phyloP scores from a whole-genome alignment of 768 basidiomycete genomes.

The Collybia sp. region DNA sequence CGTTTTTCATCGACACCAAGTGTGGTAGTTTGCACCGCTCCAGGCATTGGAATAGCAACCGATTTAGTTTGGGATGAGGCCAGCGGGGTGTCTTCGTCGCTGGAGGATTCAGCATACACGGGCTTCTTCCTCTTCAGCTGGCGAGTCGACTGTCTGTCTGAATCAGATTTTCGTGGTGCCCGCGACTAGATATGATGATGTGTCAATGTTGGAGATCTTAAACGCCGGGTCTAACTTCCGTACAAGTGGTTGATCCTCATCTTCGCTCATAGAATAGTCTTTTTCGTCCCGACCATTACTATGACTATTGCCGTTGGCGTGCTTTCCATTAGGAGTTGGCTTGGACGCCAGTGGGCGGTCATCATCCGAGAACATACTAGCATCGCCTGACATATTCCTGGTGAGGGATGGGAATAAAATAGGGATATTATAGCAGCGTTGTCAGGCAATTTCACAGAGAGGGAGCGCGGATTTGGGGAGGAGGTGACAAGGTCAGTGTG shows the following conservation, averaged over 20 bases:
- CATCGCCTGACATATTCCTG: constrained; percentile 38
- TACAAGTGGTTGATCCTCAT: constrained; percentile 71
- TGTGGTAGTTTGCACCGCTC: constrained; percentile 34
- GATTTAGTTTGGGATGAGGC: constrained; percentile 69
- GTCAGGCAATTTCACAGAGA: constrained; percentile 7
- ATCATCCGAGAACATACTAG: constrained; percentile 54
- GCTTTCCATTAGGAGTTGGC: constrained; percentile 34
- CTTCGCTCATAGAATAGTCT: constrained; percentile 57
- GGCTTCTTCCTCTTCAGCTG: constrained; percentile 59
- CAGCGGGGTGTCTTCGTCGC: constrained; percentile 69
- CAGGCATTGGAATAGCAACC: constrained; percentile 34
- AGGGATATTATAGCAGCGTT: constrained; percentile 7
- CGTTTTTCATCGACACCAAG: constrained; percentile 16
- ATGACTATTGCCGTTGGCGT: constrained; percentile 41
- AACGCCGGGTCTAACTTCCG: constrained; percentile 13
- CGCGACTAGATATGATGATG: constrained; percentile 43
- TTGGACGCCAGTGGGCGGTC: constrained; percentile 47
- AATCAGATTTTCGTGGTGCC: constrained; percentile 42
- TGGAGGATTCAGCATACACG: constrained; percentile 50
- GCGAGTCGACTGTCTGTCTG: constrained; percentile 30
- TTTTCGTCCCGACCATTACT: constrained; percentile 30
- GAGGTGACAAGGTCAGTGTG: constrained; percentile 23
- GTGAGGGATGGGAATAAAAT: constrained; percentile 17
- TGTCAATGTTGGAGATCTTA: constrained; percentile 10
- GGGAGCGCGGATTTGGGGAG: constrained; percentile 11